Base-by-base conservation (phyloP, 805 yeast species). In the Lipomyces sp. region DNA sequence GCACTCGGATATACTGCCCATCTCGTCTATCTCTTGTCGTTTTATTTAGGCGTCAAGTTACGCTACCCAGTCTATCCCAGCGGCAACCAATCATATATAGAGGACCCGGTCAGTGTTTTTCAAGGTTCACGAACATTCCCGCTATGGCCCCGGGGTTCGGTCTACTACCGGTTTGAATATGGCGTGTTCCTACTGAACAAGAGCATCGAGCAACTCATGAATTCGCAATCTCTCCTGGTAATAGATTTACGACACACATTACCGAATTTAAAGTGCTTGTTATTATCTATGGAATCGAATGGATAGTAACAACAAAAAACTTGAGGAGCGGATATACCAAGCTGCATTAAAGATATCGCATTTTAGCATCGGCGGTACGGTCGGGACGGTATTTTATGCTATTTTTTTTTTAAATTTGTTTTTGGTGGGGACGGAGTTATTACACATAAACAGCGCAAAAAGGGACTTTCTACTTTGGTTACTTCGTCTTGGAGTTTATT, bases 1-100 rank as follows among this genome's bases (percentile, higher is more conserved):
- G 81, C 85, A n/a, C 73, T 84, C 33, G 86, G 87, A 1, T 80
- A 80, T 63, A 78, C 83, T 3, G 77, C 83, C 2, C 82, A 83
- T 37, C 71, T 85, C 3, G 78, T 84, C 4, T 72, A 74, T 13
- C 67, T 80, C 34, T 73, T 84, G 3, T 76, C 86, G 4, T 68
- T 69, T 30, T 83, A 84, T 64, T 74, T 85, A 61, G 75, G 74
- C 29, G 77, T 83, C 2, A 80, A 85, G 2, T 73, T 85, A 51
- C 78, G 86, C 53, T 85, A 84, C 67, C 87, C 86, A 0, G 75
- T 84, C 3, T 79, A 79, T 59, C 79, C 80, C 35, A 77, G 77
- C 57, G 87, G 88, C 0, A 81, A 84, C 30, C 80, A 77, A 60
- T 81, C 86, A 0, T 83, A 79, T 65, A 80, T 85, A 30, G 73